Percentiles rank a stretch among this genome's conserved stretches.
These are phyloP conservation scores for Dioszegia aurantiaca DNA, from an alignment of 768 basidiomycete genomes.

Conservation along the genomic window DNA sequence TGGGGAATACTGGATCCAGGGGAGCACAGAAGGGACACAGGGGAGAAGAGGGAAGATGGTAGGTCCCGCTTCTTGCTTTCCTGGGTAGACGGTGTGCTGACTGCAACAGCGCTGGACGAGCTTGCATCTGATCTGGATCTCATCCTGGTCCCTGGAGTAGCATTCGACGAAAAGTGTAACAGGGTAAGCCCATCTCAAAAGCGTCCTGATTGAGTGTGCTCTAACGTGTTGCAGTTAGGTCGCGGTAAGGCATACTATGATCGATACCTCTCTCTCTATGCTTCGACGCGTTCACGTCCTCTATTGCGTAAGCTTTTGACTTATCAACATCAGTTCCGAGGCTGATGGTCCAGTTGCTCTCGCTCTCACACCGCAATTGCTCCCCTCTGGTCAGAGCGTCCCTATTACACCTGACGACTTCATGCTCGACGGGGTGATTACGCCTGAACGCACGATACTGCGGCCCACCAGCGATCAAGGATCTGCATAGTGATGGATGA, in stretches of 20 bases:
- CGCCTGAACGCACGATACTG: conserved; percentile 30
- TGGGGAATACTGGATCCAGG: conserved; percentile 47
- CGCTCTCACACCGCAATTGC: conserved; percentile 33
- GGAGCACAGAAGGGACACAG: conserved; percentile 21
- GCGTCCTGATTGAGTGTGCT: neutral
- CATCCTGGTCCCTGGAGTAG: conserved; percentile 44
- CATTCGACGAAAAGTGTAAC: conserved; percentile 42
- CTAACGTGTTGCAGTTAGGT: conserved; percentile 30
- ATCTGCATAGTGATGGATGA: no score
- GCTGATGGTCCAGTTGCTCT: conserved; percentile 32
- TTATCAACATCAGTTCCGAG: no score
- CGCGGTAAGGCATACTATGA: conserved; percentile 48
- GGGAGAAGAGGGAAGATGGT: conserved; percentile 29
- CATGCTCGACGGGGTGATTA: conserved; percentile 36
- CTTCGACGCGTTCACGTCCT: conserved; percentile 18
- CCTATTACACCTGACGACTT: conserved; percentile 40
- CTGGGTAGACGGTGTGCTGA: neutral
- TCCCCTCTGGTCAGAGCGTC: conserved; percentile 25
- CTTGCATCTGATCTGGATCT: conserved; percentile 28
- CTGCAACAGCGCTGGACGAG: neutral
- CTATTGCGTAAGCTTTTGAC: conserved; percentile 26
- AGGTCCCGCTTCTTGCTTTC: conserved; percentile 8
- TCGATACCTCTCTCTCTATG: conserved; percentile 32
- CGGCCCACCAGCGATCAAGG: conserved; percentile 1
- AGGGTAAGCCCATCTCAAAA: conserved; percentile 23